Percentiles rank a stretch among this genome's conserved stretches.
These are phyloP conservation scores for Coffea canephora DNA, from an alignment of 257 asterid species.

Conservation along the genomic window DNA sequence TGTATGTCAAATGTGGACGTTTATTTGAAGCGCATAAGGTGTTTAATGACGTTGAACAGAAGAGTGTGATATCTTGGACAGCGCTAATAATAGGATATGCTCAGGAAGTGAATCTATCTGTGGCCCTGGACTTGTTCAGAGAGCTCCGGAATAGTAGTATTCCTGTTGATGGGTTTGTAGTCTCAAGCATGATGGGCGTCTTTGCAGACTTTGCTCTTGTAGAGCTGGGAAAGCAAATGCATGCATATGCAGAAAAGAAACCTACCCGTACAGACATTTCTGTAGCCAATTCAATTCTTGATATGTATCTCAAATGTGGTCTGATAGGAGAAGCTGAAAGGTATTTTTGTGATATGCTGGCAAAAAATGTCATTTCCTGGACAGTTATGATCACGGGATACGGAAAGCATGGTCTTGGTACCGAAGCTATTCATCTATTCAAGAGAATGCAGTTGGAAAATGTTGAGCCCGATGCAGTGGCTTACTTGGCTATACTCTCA, in stretches of 20 bases:
- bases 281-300: conserved; percentile 44
- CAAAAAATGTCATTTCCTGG: conserved; percentile 50
- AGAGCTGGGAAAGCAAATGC: conserved; percentile 63
- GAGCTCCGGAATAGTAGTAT: conserved; percentile 38
- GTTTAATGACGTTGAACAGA: conserved; percentile 38
- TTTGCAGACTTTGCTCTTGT: conserved; percentile 52
- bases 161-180: conserved; percentile 43
- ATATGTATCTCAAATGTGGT: conserved; percentile 72
- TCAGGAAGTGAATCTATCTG: conserved; percentile 36
- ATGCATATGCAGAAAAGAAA: conserved; percentile 40
- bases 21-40: conserved; percentile 39
- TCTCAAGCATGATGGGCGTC: conserved; percentile 49
- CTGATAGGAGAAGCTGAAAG: conserved; percentile 47
- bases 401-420: conserved; percentile 53
- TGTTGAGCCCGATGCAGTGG: conserved; percentile 49
- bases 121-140: conserved; percentile 48
- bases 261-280: conserved; percentile 43
- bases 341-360: conserved; percentile 35
- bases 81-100: conserved; percentile 51
- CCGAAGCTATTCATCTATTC: conserved; percentile 49
- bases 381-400: conserved; percentile 61
- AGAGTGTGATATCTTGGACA: conserved; percentile 49
- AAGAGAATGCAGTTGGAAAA: conserved; percentile 41
- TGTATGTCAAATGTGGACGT: conserved; percentile 50
- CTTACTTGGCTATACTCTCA: conserved; percentile 58